Conservation (phyloP, 2,329 filamentous ascomycete species). For the Stemphylium beticola region DNA sequence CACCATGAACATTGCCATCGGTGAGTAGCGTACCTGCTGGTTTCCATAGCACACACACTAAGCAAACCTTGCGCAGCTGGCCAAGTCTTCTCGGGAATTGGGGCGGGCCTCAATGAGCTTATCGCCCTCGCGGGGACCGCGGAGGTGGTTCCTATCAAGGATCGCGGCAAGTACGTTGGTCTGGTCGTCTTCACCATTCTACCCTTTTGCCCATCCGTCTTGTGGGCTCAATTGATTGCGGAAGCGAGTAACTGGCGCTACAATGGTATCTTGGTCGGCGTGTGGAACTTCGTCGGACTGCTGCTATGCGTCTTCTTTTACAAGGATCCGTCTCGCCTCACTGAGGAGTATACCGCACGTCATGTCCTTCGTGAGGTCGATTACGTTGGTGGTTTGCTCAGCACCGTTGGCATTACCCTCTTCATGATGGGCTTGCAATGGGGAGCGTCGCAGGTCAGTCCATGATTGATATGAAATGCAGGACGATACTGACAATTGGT, state of each 20-base stretch:
- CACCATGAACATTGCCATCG: conserved; percentile 41
- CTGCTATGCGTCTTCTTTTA: conserved; percentile 56
- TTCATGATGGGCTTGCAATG: conserved; percentile 51
- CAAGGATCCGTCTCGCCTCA: conserved; percentile 49
- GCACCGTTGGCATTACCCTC: conserved; percentile 37
- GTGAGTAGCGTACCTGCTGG: conserved; percentile 16
- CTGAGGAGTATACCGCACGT: conserved; percentile 47
- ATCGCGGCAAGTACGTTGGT: conserved; percentile 69
- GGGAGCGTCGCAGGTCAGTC: conserved; percentile 42
- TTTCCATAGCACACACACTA: background rate
- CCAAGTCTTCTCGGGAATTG: conserved; percentile 64
- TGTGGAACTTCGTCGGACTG: conserved; percentile 61
- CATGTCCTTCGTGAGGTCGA: conserved; percentile 40
- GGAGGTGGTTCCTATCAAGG: conserved; percentile 69
- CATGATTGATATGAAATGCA: background rate
- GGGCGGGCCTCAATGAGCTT: conserved; percentile 71
- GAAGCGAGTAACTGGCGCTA: conserved; percentile 60
- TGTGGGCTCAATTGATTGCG: conserved; percentile 66
- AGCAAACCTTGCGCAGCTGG: conserved; percentile 24
- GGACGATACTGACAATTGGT: conserved; percentile 53
- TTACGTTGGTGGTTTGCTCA: conserved; percentile 40
- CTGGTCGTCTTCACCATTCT: conserved; percentile 66
- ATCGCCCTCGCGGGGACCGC: conserved; percentile 72
- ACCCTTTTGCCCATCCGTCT: conserved; percentile 66
- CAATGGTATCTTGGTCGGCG: conserved; percentile 59